Percentiles rank a stretch among this genome's conserved stretches.
Conservation (phyloP, 2,329 filamentous ascomycete species). For the Sporothrix sp. region DNA sequence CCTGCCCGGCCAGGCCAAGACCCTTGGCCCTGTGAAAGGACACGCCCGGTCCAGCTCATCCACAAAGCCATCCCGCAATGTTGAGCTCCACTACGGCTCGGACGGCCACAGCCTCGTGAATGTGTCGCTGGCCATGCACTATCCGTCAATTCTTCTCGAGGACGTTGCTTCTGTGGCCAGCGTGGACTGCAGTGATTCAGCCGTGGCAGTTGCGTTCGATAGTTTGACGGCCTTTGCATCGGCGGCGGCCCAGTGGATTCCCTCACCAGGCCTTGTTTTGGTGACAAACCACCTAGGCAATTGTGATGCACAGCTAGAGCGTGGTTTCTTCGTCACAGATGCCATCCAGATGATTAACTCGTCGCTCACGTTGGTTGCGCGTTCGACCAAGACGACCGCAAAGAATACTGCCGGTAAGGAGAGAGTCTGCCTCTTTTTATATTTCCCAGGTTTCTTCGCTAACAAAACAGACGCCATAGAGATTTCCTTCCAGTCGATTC, state of each 20-base stretch:
- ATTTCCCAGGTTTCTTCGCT: neutral
- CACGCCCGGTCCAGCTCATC: neutral
- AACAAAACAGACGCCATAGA: constrained; percentile 6
- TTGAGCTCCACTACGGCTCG: constrained; percentile 15
- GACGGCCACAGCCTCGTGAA: constrained; percentile 14
- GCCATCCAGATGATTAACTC: constrained; percentile 22
- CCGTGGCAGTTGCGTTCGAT: constrained; percentile 23
- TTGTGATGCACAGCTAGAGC: constrained; percentile 31
- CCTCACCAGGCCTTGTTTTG: constrained; percentile 24
- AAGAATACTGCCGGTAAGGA: constrained; percentile 28
- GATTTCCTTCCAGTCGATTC: constrained; percentile 12
- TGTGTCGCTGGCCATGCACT: constrained; percentile 21
- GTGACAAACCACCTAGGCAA: constrained; percentile 34
- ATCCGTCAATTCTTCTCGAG: constrained; percentile 26
- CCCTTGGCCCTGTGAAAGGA: neutral
- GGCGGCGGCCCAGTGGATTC: constrained; percentile 21
- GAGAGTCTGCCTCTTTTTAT: too few species aligned
- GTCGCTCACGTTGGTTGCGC: constrained; percentile 25
- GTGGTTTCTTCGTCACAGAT: constrained; percentile 30
- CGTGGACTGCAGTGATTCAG: constrained; percentile 23
- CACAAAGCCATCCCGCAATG: neutral
- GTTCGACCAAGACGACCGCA: constrained; percentile 25
- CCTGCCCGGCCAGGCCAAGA: neutral
- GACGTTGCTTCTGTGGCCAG: constrained; percentile 22
- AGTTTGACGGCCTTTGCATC: constrained; percentile 20